Base-by-base conservation (phyloP, 2,329 filamentous ascomycete species). In the Claviceps sp. region DNA sequence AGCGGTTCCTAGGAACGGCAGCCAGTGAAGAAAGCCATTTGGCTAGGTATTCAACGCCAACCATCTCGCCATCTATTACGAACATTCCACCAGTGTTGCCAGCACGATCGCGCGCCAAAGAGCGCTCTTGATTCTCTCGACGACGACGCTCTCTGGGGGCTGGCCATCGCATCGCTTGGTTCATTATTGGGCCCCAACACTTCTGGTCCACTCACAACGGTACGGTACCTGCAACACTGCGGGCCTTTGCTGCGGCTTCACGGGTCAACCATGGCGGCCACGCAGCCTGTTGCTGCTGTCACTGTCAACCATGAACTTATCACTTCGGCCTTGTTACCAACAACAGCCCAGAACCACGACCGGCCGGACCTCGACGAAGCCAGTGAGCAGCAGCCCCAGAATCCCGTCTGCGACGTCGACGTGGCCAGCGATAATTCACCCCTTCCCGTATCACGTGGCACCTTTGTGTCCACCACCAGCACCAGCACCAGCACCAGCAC, bases 381-480 rank as follows among this genome's bases (percentile, higher is more conserved):
- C 46, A 45, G 36, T 17, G 45, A 26, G 13, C 11, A 50, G 11
- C 45, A 29, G 26, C 26, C 40, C 42, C 52, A 46, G 42, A 40
- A 54, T 48, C 50, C 57, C 45, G 54, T 55, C 52, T 54, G 53
- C 59, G 54, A 56, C 54, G 57, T 57, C 60, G 60, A 61, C 55
- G 53, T 60, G 53, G 60, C 59, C 55, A 55, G 56, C 56, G 56
- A 62, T 51, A 53, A 58, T 50, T 55, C 61, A 51, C 55, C 59
- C 53, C 57, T 59, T 52, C 56, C 59, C 45, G 61, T 56, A 57
- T 60, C 57, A 60, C 61, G 60, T 55, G 58, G 59, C 56, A 59
- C 61, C 53, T 55, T 55, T 56, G 57, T 56, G 29, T 45, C 49
- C 54, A 54, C 58, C 54, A 50, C 58, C 53, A 46, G 55, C 50